phyloP scores from a whole-genome alignment of 169 alveolate genomes.

The Plasmodium relictum region DNA sequence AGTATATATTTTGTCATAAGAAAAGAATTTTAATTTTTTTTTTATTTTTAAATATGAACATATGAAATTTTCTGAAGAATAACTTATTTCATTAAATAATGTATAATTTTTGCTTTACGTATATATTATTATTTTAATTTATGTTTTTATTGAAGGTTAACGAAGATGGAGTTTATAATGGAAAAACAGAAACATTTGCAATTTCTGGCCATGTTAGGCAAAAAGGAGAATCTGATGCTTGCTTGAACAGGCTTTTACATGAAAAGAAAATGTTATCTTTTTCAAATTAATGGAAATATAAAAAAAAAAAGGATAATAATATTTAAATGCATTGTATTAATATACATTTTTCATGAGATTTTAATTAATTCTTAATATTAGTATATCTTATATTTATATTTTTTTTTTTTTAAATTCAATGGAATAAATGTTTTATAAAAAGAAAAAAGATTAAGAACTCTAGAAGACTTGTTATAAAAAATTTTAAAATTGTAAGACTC shows the following conservation, averaged over 20 bases:
- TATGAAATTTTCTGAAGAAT: not conserved
- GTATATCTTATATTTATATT: too few relatives aligned
- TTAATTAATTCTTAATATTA: too few relatives aligned
- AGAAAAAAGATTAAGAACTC: too few relatives aligned
- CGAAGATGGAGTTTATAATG: constrained; percentile 91
- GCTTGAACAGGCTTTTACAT: constrained; percentile 93
- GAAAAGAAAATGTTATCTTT: constrained; percentile 91
- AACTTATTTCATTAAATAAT: not conserved
- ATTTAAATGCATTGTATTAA: too few relatives aligned
- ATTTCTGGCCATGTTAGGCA: constrained; percentile 93
- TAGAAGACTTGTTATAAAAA: too few relatives aligned
- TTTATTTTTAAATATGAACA: not conserved
- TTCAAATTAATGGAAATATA: constrained; percentile 78
- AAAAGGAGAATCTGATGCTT: constrained; percentile 95
- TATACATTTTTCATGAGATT: too few relatives aligned
- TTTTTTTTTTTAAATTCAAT: too few relatives aligned
- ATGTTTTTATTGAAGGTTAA: constrained; percentile 81
- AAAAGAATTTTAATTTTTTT: not conserved
- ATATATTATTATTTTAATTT: too few relatives aligned
- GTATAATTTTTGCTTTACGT: too few relatives aligned
- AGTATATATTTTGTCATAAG: not conserved
- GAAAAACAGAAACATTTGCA: constrained; percentile 90
- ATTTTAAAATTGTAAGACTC: too few relatives aligned
- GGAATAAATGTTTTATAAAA: too few relatives aligned
- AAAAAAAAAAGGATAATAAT: not conserved